Conservation (phyloP, 352 stramenopile species). For the Phytopythium boreale region DNA sequence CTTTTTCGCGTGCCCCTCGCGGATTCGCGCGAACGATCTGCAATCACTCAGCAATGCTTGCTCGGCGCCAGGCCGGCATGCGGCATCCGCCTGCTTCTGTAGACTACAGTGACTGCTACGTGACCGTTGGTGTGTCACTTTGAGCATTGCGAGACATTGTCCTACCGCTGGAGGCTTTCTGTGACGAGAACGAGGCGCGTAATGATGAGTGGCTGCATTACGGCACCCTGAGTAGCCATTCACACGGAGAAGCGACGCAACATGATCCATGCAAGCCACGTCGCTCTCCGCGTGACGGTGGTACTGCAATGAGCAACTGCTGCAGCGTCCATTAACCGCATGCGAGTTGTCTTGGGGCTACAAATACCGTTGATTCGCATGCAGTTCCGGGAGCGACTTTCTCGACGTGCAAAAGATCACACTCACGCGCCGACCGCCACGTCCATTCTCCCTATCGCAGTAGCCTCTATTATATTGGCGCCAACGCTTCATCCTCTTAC, state of each 20-base stretch:
- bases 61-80: not conserved
- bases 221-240: not conserved
- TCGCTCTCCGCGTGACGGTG: no score
- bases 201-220: not conserved
- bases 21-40: not conserved
- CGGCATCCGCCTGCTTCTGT: not conserved
- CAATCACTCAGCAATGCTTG: slow-evolving; percentile 7
- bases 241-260: no score
- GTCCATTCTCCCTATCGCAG: no score
- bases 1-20: not conserved
- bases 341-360: no score
- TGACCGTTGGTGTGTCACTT: not conserved
- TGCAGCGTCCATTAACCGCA: no score
- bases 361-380: no score
- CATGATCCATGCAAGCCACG: not conserved
- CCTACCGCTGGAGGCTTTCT: not conserved
- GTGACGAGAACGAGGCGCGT: not conserved
- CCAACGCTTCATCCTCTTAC: no score
- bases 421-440: no score
- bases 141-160: not conserved
- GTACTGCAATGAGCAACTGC: no score
- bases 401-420: no score
- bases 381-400: no score
- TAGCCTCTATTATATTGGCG: no score
- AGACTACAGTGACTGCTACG: not conserved